phyloP scores from a whole-genome alignment of 2,329 filamentous ascomycete species.

The Penicillium sp. region DNA sequence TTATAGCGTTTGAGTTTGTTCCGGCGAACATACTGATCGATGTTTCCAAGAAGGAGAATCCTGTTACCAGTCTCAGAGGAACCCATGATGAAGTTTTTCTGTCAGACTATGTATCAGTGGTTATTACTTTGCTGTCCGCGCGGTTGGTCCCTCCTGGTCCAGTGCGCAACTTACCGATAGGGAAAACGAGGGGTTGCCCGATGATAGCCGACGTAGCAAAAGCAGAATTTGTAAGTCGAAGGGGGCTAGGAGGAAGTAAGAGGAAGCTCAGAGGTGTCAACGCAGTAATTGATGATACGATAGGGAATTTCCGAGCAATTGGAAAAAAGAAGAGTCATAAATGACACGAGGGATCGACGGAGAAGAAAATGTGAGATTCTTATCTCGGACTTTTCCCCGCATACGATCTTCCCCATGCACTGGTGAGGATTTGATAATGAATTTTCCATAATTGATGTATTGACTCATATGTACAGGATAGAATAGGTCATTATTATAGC shows the following conservation, averaged over 20 bases:
- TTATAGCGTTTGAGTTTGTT: neutral
- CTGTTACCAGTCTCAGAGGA: conserved; percentile 48
- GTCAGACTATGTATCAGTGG: neutral
- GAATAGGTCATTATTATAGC: too few relatives aligned
- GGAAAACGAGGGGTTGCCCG: neutral
- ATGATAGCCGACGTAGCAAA: neutral
- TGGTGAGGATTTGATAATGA: neutral
- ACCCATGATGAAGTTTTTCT: neutral
- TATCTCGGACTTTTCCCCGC: conserved; percentile 21
- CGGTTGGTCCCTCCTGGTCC: neutral
- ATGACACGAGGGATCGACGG: neutral
- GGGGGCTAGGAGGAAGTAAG: neutral
- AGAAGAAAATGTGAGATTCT: neutral
- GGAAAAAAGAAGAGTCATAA: neutral
- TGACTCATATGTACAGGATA: neutral
- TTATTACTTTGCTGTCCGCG: neutral
- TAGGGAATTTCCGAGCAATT: conserved; percentile 1
- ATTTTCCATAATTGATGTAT: neutral
- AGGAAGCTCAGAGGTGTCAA: neutral
- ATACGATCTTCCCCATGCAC: neutral
- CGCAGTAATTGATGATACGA: neutral
- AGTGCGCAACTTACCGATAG: conserved; percentile 15
- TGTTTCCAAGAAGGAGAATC: conserved; percentile 63
- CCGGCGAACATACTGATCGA: conserved; percentile 59
- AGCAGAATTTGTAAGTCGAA: neutral